Evolutionary conservation across 805 yeast genomes (phyloP).

Genomic region (Candida andamanensis): DNA sequence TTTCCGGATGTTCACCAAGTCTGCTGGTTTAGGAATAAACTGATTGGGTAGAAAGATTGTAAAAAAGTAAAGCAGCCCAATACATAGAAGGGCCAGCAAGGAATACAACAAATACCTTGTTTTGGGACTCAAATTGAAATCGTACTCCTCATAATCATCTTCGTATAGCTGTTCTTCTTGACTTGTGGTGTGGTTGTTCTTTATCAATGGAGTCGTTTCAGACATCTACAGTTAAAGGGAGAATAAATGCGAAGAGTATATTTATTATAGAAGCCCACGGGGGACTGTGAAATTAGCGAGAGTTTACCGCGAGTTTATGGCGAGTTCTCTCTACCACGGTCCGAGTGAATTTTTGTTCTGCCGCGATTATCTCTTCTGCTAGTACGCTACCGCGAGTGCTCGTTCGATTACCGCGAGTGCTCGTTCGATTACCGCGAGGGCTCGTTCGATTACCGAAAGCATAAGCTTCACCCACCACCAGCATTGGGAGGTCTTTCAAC

Average conservation of each 20-base stretch:
- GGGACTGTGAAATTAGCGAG: too few species aligned
- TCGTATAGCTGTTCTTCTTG: conserved; percentile 3
- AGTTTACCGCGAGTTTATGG: too few species aligned
- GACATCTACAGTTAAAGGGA: too few species aligned
- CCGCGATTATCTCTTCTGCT: too few species aligned
- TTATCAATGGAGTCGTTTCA: conserved; percentile 13
- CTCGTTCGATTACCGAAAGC: background rate
- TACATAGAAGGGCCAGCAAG: conserved; percentile 10
- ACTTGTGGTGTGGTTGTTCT: conserved; percentile 1
- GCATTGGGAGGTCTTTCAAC: conserved; percentile 38
- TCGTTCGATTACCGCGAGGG: too few species aligned
- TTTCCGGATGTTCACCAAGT: conserved; percentile 20
- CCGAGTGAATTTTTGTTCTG: too few species aligned
- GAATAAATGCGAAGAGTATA: too few species aligned
- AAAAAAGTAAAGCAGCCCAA: conserved; percentile 22
- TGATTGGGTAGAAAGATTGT: conserved; percentile 27
- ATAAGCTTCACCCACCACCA: conserved; percentile 34
- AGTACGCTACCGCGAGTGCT: too few species aligned
- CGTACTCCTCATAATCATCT: conserved; percentile 14
- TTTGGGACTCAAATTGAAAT: conserved; percentile 8
- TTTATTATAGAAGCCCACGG: too few species aligned
- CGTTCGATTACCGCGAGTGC: too few species aligned
- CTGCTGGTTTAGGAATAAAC: conserved; percentile 30
- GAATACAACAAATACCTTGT: conserved; percentile 13
- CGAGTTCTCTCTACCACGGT: too few species aligned